These are phyloP conservation scores for Hypoxylon fragiforme DNA, from an alignment of 495 filamentous ascomycete species.

Conservation along the genomic window DNA sequence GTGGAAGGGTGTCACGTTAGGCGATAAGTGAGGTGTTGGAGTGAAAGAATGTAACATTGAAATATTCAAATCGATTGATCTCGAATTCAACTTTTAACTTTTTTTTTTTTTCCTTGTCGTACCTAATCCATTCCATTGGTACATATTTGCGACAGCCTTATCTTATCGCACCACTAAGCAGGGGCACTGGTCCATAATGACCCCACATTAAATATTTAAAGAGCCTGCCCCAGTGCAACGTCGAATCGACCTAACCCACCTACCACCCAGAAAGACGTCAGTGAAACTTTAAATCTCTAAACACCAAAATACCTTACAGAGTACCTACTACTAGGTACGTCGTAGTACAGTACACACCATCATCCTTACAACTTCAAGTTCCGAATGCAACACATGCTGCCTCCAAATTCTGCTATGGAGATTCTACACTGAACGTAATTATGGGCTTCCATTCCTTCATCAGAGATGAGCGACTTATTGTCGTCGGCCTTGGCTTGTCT, in stretches of 20 bases:
- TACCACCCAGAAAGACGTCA: too few relatives aligned
- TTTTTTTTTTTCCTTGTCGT: background rate
- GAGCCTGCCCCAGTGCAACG: too few relatives aligned
- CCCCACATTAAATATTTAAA: too few relatives aligned
- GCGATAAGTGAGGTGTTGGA: background rate
- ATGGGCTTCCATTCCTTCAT: constrained; percentile 43
- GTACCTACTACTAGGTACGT: background rate
- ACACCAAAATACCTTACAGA: too few relatives aligned
- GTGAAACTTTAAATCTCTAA: too few relatives aligned
- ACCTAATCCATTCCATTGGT: too few relatives aligned
- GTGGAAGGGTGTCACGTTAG: background rate
- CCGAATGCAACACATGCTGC: too few relatives aligned
- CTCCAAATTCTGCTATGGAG: constrained; percentile 14
- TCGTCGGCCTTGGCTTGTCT: constrained; percentile 45
- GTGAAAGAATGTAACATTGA: background rate
- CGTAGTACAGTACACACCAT: too few relatives aligned
- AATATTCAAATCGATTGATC: background rate
- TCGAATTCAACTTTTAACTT: constrained; percentile 36
- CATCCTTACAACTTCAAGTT: background rate
- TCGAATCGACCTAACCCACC: too few relatives aligned
- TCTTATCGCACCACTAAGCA: constrained; percentile 26
- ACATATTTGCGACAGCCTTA: constrained; percentile 4
- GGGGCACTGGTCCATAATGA: background rate
- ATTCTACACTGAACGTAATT: constrained; percentile 10
- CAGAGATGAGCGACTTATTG: constrained; percentile 49